phyloP scores from a whole-genome alignment of 495 filamentous ascomycete species.

The Annulohypoxylon bovei region DNA sequence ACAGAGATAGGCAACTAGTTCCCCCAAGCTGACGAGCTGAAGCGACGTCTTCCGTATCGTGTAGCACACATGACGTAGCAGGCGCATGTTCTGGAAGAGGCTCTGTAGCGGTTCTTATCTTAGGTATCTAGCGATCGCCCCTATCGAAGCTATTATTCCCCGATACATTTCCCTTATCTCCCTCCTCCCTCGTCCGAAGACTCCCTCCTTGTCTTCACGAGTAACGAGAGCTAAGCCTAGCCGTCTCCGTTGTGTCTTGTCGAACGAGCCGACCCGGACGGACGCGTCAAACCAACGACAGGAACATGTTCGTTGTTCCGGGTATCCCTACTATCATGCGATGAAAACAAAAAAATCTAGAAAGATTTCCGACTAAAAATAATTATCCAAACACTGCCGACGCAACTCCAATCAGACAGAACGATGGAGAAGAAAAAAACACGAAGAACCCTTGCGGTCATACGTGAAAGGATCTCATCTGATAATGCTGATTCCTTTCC shows the following conservation, averaged over 20 bases:
- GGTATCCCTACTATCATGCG: slow-evolving; percentile 40
- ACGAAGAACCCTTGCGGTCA: slow-evolving; percentile 10
- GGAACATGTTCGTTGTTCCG: slow-evolving; percentile 28
- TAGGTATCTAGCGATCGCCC: slow-evolving; percentile 9
- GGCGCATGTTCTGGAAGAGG: slow-evolving; percentile 23
- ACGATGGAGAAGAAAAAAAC: slow-evolving; percentile 5
- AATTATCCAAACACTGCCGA: slow-evolving; percentile 18
- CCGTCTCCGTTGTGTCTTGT: background rate
- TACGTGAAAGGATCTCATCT: slow-evolving; percentile 28
- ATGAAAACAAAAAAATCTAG: slow-evolving; percentile 4
- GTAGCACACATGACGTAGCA: slow-evolving; percentile 1
- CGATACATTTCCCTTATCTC: background rate
- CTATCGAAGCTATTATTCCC: slow-evolving; percentile 7
- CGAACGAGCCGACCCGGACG: slow-evolving; percentile 2
- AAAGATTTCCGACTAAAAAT: background rate
- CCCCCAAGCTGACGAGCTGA: background rate
- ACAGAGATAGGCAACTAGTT: background rate
- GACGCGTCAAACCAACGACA: slow-evolving; percentile 8
- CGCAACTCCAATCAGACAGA: slow-evolving; percentile 10
- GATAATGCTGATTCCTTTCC: slow-evolving; percentile 33
- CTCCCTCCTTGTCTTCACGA: background rate
- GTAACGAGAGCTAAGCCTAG: background rate
- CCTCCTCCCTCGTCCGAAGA: background rate
- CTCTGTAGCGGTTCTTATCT: slow-evolving; percentile 6
- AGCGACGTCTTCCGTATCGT: background rate